Evolutionary conservation across 768 basidiomycete genomes (phyloP).

Genomic region (Hygrophorus russula): DNA sequence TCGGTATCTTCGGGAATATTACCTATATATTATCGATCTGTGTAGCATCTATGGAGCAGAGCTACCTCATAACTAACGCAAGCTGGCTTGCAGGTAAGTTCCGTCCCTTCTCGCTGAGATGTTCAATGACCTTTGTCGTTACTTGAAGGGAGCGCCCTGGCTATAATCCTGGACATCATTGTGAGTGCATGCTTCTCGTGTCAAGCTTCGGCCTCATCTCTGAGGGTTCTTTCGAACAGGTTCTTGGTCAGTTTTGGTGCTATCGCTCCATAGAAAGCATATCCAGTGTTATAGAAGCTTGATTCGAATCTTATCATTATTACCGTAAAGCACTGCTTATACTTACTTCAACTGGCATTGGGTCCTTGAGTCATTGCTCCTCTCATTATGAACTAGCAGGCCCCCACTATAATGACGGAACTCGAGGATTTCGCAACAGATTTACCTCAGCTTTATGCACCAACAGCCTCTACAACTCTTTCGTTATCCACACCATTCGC

Average conservation of each 20-base stretch:
- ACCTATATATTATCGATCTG: constrained; percentile 81
- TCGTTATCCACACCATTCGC: constrained; percentile 22
- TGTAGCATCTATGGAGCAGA: constrained; percentile 53
- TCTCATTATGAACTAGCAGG: no score
- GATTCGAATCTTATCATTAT: neutral
- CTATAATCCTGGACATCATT: constrained; percentile 69
- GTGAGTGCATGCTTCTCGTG: constrained; percentile 37
- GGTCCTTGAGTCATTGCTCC: no score
- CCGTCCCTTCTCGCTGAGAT: constrained; percentile 10
- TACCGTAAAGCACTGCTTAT: no score
- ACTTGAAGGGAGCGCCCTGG: constrained; percentile 56
- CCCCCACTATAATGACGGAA: no score
- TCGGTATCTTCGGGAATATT: constrained; percentile 83
- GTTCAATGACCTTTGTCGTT: constrained; percentile 1
- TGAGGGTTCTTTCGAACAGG: constrained; percentile 32
- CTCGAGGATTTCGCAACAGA: neutral
- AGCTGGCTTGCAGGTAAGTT: constrained; percentile 84
- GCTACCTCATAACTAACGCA: constrained; percentile 75
- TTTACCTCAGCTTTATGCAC: neutral
- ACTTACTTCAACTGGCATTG: no score
- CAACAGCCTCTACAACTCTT: neutral
- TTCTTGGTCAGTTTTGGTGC: constrained; percentile 78
- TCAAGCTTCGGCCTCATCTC: constrained; percentile 3
- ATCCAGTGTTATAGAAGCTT: neutral
- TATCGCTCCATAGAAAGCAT: constrained; percentile 40